These are phyloP conservation scores for Theileria parva DNA, from an alignment of 169 alveolate species.

Conservation along the genomic window DNA sequence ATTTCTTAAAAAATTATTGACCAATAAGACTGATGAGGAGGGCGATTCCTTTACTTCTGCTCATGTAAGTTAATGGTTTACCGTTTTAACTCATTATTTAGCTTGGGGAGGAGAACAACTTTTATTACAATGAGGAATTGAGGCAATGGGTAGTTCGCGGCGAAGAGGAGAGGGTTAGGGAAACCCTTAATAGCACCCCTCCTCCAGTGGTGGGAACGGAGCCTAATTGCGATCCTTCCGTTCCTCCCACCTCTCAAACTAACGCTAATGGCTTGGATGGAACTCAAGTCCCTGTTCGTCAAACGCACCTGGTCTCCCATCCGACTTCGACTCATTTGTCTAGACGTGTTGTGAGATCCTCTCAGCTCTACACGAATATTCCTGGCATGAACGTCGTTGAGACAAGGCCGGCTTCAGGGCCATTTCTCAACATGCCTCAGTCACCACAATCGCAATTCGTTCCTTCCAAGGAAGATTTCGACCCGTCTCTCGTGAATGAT, in stretches of 20 bases:
- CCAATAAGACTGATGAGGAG: conserved; percentile 32
- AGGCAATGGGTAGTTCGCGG: conserved; percentile 86
- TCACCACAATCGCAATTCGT: conserved; percentile 61
- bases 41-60: conserved; percentile 54
- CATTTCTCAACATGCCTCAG: conserved; percentile 20
- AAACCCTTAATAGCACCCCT: conserved; percentile 31
- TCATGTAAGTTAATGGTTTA: conserved; percentile 32
- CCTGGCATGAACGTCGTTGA: conserved; percentile 74
- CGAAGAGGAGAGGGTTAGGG: conserved; percentile 76
- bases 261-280: conserved; percentile 1
- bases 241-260: not conserved
- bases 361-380: conserved; percentile 70
- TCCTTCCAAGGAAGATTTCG: conserved; percentile 29
- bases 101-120: conserved; percentile 85
- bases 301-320: not conserved
- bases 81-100: conserved; percentile 45
- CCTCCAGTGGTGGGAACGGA: conserved; percentile 20
- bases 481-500: conserved; percentile 17
- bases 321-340: not conserved
- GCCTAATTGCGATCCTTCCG: conserved; percentile 1
- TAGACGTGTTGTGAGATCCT: conserved; percentile 68
- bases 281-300: not conserved
- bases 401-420: conserved; percentile 3
- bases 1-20: conserved; percentile 12
- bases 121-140: conserved; percentile 81